Evolutionary conservation across 2,329 filamentous ascomycete species (phyloP).

Genomic region (Claviceps sp.): DNA sequence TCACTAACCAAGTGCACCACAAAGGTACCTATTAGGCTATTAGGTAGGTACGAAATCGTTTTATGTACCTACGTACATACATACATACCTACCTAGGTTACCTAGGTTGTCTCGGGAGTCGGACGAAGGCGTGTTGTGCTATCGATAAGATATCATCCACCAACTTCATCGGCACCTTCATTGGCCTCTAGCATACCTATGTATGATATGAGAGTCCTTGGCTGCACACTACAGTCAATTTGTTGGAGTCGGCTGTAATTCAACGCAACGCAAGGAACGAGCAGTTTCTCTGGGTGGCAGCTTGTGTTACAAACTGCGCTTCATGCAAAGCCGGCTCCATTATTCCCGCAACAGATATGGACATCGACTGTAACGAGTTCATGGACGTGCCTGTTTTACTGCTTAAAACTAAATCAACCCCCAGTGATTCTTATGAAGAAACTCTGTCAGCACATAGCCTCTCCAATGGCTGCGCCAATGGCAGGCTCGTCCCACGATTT

Average conservation of each 20-base stretch:
- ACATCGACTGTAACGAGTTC: background rate
- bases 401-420: conserved; percentile 64
- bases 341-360: background rate
- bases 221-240: background rate
- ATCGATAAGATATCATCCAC: too few species aligned
- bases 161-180: background rate
- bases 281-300: background rate
- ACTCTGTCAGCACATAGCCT: conserved; percentile 26
- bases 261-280: background rate
- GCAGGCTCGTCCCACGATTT: conserved; percentile 49
- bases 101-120: too few species aligned
- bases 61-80: too few species aligned
- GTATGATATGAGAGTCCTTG: background rate
- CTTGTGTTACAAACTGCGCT: background rate
- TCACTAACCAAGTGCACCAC: background rate
- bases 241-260: background rate
- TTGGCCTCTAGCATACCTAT: background rate
- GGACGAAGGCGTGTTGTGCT: too few species aligned
- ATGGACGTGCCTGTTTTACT: conserved; percentile 43
- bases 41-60: too few species aligned
- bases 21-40: too few species aligned
- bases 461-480: conserved; percentile 12
- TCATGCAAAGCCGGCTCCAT: background rate
- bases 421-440: conserved; percentile 59
- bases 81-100: too few species aligned